phyloP scores from a whole-genome alignment of 2,329 filamentous ascomycete genomes.

The Fusarium bulbicola region DNA sequence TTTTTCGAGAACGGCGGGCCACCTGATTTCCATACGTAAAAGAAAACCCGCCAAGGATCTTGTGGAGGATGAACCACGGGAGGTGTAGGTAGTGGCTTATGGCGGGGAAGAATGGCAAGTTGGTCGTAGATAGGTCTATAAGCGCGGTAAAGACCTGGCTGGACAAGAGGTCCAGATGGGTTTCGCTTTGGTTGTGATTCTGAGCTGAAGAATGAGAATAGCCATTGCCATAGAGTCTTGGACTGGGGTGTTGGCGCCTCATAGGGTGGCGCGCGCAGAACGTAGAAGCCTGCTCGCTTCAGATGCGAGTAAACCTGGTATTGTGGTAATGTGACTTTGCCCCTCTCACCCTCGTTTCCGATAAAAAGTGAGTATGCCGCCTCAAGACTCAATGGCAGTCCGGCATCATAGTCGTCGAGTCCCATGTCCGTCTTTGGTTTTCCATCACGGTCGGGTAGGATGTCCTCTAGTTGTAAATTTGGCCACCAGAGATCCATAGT shows the following conservation, averaged over 20 bases:
- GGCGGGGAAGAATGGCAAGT: conserved; percentile 76
- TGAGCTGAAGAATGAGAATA: conserved; percentile 57
- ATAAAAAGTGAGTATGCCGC: conserved; percentile 88
- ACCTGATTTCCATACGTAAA: conserved; percentile 79
- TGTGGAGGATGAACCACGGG: conserved; percentile 41
- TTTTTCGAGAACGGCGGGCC: conserved; percentile 77
- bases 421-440: conserved; percentile 35
- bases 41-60: conserved; percentile 77
- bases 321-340: conserved; percentile 75
- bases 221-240: conserved; percentile 60
- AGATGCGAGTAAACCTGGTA: conserved; percentile 90
- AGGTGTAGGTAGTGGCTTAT: conserved; percentile 63
- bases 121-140: conserved; percentile 79
- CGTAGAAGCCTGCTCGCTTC: conserved; percentile 82
- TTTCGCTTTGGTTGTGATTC: conserved; percentile 40
- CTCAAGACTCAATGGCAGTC: conserved; percentile 88
- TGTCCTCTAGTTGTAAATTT: conserved; percentile 57
- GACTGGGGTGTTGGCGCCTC: conserved; percentile 30
- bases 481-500: conserved; percentile 91
- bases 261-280: conserved; percentile 71
- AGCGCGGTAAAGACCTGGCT: conserved; percentile 71
- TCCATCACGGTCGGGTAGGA: conserved; percentile 52
- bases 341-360: conserved; percentile 70
- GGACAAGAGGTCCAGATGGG: conserved; percentile 66
- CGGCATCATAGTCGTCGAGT: conserved; percentile 62